Base-by-base conservation (phyloP, 352 stramenopile genomes). In the Phytophthora pini region DNA sequence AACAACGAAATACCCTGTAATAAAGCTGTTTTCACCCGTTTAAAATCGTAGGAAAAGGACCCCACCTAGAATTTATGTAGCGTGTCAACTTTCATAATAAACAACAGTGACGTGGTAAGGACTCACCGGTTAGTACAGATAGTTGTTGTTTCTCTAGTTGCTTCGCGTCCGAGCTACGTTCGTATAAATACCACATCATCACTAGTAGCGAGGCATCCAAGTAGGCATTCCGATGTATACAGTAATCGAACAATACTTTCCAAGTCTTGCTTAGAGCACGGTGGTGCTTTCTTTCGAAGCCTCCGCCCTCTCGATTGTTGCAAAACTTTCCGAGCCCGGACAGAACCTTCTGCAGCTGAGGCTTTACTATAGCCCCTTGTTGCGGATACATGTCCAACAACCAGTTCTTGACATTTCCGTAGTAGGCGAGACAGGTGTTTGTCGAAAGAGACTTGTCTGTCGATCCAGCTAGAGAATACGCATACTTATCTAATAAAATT, bases 391-490 rank as follows among this genome's bases (percentile, higher is more conserved):
- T 51, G 11, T 31, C 27, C 27, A 31, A 3, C 1, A 31, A 38
- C 44, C 24, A 38, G 24, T 38, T 51, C 11, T 51, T 51, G 12
- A 26, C 44, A 13, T 39, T 51, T 8, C 44, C 44, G 22, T 38
- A 38, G 26, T 24, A 51, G 6, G 44, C 44, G n/a, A 24, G 24
- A 51, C 44, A 51, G 4, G 44, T 51, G 34, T 51, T 51, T 9
- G 27, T 31, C 27, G 27, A 31, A 31, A 5, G 27, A 31, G 27
- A 31, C 27, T 6, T 31, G 27, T 31, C 27, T 0, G 27, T 31
- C 8, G 27, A 5, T 31, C 27, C 4, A 31, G 27, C 27, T 31
- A 31, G 27, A 31, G 27, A 20, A 20, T 20, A 20, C 17, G 17
- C 17, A 20, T 20, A 20, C 17, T 20, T 20, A 20, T 20, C 17